phyloP scores from a whole-genome alignment of 805 yeast species.

The Maudiozyma barnettii region DNA sequence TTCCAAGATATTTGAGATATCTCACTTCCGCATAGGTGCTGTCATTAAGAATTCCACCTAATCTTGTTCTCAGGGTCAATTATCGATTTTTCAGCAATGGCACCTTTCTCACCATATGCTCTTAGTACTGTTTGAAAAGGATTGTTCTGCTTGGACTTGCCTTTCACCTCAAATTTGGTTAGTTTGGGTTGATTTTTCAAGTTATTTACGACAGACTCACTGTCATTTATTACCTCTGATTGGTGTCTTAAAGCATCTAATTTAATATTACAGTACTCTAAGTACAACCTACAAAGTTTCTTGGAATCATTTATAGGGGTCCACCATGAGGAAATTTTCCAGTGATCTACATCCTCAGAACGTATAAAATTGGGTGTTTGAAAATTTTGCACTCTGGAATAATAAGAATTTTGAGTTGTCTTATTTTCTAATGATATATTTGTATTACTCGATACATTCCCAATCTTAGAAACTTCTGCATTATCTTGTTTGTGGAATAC shows the following conservation, averaged over 20 bases:
- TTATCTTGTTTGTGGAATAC: constrained; percentile 32
- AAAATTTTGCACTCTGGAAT: constrained; percentile 10
- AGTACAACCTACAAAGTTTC: constrained; percentile 14
- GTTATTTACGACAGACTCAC: constrained; percentile 4
- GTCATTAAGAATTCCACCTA: background rate
- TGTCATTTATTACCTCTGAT: constrained; percentile 8
- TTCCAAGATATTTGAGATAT: too few relatives aligned
- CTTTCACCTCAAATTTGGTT: background rate
- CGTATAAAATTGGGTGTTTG: constrained; percentile 22
- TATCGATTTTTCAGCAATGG: background rate
- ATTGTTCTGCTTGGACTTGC: constrained; percentile 4
- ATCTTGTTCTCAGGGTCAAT: constrained; percentile 2
- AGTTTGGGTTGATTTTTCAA: constrained; percentile 1
- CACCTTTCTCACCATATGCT: constrained; percentile 21
- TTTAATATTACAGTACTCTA: constrained; percentile 18
- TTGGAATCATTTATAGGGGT: constrained; percentile 14
- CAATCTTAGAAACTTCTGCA: constrained; percentile 11
- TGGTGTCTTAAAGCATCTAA: constrained; percentile 19
- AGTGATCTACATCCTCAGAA: constrained; percentile 22
- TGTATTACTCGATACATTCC: constrained; percentile 9
- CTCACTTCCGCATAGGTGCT: too few relatives aligned
- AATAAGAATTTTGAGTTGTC: constrained; percentile 12
- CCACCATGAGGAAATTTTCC: constrained; percentile 30
- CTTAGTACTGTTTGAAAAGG: constrained; percentile 14
- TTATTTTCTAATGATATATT: constrained; percentile 17